A percentile compares a stretch with the other conserved stretches of the same genome.
These are phyloP conservation scores for Dioszegia hungarica DNA, from an alignment of 768 basidiomycete genomes.

Conservation along the genomic window DNA sequence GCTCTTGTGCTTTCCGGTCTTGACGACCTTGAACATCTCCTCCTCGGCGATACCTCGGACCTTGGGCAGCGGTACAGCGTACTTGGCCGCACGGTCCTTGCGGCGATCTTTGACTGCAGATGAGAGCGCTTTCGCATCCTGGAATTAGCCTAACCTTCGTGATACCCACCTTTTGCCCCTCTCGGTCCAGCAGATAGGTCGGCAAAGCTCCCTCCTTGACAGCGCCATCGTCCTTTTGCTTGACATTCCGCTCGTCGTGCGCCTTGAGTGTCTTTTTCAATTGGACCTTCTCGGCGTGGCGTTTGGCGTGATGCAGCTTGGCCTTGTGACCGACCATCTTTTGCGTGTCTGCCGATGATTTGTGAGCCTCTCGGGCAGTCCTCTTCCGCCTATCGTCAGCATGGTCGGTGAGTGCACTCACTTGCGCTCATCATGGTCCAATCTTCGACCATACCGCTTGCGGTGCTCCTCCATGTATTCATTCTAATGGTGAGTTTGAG, in stretches of 20 bases:
- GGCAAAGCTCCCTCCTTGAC: conserved; percentile 85
- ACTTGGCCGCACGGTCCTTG: conserved; percentile 98
- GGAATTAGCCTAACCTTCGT: not conserved
- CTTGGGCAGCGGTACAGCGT: conserved; percentile 91
- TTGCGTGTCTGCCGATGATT: conserved; percentile 76
- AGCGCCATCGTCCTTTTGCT: conserved; percentile 73
- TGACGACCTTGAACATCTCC: conserved; percentile 99
- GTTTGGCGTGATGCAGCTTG: conserved; percentile 93
- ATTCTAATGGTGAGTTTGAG: too few relatives aligned
- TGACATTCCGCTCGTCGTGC: conserved; percentile 97
- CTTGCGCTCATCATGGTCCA: conserved; percentile 96
- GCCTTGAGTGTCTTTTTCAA: conserved; percentile 99
- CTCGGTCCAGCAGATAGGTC: conserved; percentile 91
- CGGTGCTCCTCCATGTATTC: conserved; percentile 99
- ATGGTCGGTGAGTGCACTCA: conserved; percentile 51
- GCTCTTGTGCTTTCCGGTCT: conserved; percentile 91
- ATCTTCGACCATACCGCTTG: conserved; percentile 88
- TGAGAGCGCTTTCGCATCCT: conserved; percentile 90
- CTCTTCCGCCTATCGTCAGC: conserved; percentile 49
- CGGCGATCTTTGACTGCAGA: conserved; percentile 96
- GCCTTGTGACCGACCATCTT: conserved; percentile 95
- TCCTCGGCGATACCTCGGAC: conserved; percentile 98
- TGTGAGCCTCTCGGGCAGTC: conserved; percentile 51
- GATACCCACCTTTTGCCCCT: conserved; percentile 67
- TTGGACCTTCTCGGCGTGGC: conserved; percentile 95